Conservation (phyloP, 108 stramenopile species). For the Pseudonitzschia delicatissima region DNA sequence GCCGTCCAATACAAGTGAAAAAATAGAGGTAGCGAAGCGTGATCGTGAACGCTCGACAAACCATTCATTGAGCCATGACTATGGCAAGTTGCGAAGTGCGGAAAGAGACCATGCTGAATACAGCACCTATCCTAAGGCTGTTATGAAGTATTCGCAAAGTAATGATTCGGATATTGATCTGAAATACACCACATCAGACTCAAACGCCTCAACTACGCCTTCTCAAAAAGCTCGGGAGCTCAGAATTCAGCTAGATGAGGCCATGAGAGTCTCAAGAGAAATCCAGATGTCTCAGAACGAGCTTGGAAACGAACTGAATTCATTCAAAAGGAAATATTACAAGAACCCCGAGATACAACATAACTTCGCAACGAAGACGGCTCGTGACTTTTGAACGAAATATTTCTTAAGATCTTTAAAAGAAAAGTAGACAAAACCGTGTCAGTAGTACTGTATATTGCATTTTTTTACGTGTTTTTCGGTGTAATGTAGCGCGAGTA, state of each 20-base stretch:
- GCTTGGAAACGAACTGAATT: slow-evolving; percentile 34
- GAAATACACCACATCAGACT: slow-evolving; percentile 6
- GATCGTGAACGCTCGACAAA: slow-evolving; percentile 14
- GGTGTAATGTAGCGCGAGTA: too few relatives aligned
- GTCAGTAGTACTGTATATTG: too few relatives aligned
- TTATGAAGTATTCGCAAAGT: background rate
- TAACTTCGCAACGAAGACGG: too few relatives aligned
- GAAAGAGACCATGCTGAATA: background rate
- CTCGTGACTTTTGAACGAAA: too few relatives aligned
- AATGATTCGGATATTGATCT: background rate
- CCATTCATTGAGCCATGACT: background rate
- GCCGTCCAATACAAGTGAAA: background rate
- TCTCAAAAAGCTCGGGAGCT: slow-evolving; percentile 45
- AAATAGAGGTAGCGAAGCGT: background rate
- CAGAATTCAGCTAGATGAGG: slow-evolving; percentile 41
- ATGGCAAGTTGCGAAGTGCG: background rate
- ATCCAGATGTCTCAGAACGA: slow-evolving; percentile 37
- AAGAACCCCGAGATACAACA: too few relatives aligned
- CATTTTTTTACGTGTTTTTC: too few relatives aligned
- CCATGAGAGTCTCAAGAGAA: slow-evolving; percentile 32
- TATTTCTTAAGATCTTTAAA: too few relatives aligned
- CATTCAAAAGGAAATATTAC: slow-evolving; percentile 34
- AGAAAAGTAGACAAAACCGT: too few relatives aligned
- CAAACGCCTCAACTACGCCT: slow-evolving; percentile 26
- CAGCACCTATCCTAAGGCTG: background rate